phyloP scores from a whole-genome alignment of 73 alveolate genomes.

The Breviolum minutum region DNA sequence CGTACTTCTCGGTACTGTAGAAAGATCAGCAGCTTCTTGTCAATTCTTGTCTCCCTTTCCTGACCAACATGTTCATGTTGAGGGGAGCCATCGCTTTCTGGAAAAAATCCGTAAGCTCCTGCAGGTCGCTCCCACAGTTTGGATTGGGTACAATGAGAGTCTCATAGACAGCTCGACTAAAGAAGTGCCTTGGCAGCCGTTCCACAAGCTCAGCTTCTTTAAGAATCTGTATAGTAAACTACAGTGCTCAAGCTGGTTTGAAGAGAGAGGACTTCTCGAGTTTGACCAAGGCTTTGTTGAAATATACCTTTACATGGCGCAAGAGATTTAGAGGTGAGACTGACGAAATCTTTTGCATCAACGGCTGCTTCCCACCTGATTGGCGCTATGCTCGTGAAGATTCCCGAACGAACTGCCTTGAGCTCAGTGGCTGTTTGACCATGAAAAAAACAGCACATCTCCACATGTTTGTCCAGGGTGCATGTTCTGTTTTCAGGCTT shows the following conservation, averaged over 20 bases:
- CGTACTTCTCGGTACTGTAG: no score
- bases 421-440: background rate
- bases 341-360: background rate
- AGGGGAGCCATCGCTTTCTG: no score
- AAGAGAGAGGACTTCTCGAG: background rate
- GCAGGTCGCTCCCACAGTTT: slow-evolving; percentile 32
- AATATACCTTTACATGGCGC: background rate
- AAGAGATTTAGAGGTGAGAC: background rate
- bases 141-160: slow-evolving; percentile 47
- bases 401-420: slow-evolving; percentile 11
- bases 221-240: background rate
- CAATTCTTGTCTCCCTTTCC: no score
- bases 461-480: no score
- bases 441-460: no score
- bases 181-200: background rate
- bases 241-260: no score
- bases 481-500: no score
- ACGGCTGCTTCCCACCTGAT: slow-evolving; percentile 34
- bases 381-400: slow-evolving; percentile 26
- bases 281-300: slow-evolving; percentile 8
- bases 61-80: no score
- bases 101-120: no score
- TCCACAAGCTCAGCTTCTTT: background rate
- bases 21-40: no score
- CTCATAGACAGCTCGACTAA: background rate